Evolutionary conservation across 495 filamentous ascomycete species (phyloP).

Genomic region (Glonium stellatum): DNA sequence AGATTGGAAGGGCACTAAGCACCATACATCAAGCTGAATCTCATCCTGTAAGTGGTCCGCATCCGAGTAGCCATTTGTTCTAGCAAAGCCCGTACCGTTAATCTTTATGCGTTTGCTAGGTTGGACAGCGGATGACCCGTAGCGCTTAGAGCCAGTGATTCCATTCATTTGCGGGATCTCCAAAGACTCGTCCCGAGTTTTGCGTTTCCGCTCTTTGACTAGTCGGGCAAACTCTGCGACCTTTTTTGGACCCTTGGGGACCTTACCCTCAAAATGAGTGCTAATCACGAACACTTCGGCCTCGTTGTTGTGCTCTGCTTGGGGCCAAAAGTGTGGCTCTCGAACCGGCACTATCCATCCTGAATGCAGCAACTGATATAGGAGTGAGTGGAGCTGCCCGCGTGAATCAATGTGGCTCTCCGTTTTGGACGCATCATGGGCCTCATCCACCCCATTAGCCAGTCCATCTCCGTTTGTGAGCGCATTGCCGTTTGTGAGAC

Average conservation of each 20-base stretch:
- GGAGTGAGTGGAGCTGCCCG: neutral
- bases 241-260: neutral
- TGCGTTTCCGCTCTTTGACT: neutral
- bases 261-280: neutral
- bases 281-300: neutral
- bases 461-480: neutral
- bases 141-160: neutral
- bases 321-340: neutral
- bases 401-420: neutral
- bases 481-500: neutral
- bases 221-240: neutral
- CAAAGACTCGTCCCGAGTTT: neutral
- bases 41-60: neutral
- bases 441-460: neutral
- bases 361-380: neutral
- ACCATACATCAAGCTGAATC: neutral
- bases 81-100: neutral
- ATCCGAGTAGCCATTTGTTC: neutral
- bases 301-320: neutral
- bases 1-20: neutral
- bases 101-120: slow-evolving; percentile 2
- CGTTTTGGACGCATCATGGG: neutral
- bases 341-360: slow-evolving; percentile 1
- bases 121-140: neutral
- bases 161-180: neutral